phyloP scores from a whole-genome alignment of 768 basidiomycete species.

The Leccinum incarnatum region DNA sequence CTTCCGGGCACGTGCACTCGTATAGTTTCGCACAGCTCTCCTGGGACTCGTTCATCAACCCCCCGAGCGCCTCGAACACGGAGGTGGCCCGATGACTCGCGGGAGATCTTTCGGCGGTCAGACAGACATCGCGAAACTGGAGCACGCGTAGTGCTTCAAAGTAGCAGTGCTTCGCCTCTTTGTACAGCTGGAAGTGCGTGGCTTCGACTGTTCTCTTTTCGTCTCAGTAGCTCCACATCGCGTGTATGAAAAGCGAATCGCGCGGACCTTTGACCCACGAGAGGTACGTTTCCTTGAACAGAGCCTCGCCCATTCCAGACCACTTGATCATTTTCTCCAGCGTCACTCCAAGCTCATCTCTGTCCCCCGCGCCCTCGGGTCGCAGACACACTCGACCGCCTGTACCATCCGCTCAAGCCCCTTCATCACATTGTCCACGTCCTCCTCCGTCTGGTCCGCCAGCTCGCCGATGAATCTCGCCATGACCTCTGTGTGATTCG shows the following conservation, averaged over 20 bases:
- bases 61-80: too few species aligned
- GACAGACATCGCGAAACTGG: too few species aligned
- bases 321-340: slow-evolving; percentile 71
- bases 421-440: slow-evolving; percentile 42
- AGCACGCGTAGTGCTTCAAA: too few species aligned
- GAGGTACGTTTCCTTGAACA: slow-evolving; percentile 67
- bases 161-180: too few species aligned
- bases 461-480: slow-evolving; percentile 51
- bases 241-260: neutral
- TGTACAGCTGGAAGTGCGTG: slow-evolving; percentile 64
- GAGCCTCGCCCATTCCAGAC: slow-evolving; percentile 51
- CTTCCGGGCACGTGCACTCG: too few species aligned
- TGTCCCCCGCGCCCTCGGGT: slow-evolving; percentile 35
- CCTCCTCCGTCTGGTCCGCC: slow-evolving; percentile 36
- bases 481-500: slow-evolving; percentile 65
- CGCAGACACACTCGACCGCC: slow-evolving; percentile 53
- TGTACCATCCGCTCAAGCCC: slow-evolving; percentile 43
- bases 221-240: neutral
- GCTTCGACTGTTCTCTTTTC: slow-evolving; percentile 52
- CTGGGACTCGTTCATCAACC: too few species aligned
- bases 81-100: too few species aligned
- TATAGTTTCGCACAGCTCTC: too few species aligned
- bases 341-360: slow-evolving; percentile 61
- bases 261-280: slow-evolving; percentile 75
- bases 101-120: too few species aligned